Base-by-base conservation (phyloP, 257 asterid genomes). In the Ophiorrhiza pumila region DNA sequence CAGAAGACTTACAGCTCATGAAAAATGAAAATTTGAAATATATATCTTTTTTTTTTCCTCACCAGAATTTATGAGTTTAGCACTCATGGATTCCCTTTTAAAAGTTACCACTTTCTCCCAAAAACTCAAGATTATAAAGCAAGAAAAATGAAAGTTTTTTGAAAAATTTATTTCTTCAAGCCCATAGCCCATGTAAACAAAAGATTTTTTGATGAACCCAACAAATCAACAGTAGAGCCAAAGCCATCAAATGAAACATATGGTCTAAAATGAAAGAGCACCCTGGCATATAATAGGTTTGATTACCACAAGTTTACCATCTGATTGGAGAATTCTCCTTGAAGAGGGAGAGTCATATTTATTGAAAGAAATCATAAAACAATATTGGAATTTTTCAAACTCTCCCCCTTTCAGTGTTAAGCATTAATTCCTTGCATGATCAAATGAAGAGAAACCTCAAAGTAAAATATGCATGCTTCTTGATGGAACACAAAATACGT, bases 241-340 rank as follows among this genome's bases (percentile, higher is more conserved):
- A 34, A 34, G 32, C 14, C 42, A 41, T 22, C 23, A 13, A 50
- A 34, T 50, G 34, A 32, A 69, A 53, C 34, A 7, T 22, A 39
- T 22, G 41, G 23, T 43, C 25, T 20, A 47, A 52, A 69, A 5
- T 34, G 34, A 49, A 22, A 7, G 57, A 29, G 18, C 10, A 47
- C 5, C 5, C 23, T 15, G 57, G 22, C 47, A n/a, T 2, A 50
- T 8, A 31, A 29, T 34, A 20, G 13, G 32, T 12, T 35, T 22
- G 49, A 68, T 68, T 41, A 50, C 73, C 47, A 32, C 20, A 34
- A 63, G 23, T 63, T 22, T 39, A 63, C 42, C 50, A 63, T 63
- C 20, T 22, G 68, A 37, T 7, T 1, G 3, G 17, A 45, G 13
- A 20, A 37, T 63, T 37, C 13, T 63, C 43, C 41, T 29, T 17